A percentile compares a stretch with the other conserved stretches of the same genome.
phyloP scores from a whole-genome alignment of 495 filamentous ascomycete genomes.

The Penicillium antarcticum region DNA sequence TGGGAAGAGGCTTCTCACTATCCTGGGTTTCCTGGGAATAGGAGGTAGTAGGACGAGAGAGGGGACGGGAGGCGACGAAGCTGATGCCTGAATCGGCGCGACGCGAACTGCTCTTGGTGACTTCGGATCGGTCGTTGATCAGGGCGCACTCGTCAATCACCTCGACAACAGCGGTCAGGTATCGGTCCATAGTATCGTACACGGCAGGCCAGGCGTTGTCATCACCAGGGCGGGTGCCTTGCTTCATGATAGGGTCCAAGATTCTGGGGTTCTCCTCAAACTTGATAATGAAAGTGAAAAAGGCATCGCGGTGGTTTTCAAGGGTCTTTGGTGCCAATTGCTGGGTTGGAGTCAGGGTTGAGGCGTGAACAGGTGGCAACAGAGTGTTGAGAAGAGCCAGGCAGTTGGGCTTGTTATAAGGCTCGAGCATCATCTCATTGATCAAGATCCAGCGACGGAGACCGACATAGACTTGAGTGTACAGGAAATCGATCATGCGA shows the following conservation, averaged over 20 bases:
- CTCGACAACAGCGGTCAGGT: slow-evolving; percentile 56
- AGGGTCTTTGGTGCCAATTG: slow-evolving; percentile 54
- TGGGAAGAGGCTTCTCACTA: slow-evolving; percentile 47
- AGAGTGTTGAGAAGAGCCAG: slow-evolving; percentile 76
- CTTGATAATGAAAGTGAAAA: slow-evolving; percentile 62
- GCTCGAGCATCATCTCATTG: slow-evolving; percentile 64
- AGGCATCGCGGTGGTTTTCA: slow-evolving; percentile 57
- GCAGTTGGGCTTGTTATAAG: slow-evolving; percentile 66
- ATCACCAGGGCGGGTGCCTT: slow-evolving; percentile 49
- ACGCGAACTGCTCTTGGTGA: slow-evolving; percentile 30
- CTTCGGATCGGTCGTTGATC: slow-evolving; percentile 44
- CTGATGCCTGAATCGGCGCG: slow-evolving; percentile 60
- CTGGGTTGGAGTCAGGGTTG: slow-evolving; percentile 47
- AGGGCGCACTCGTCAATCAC: slow-evolving; percentile 59
- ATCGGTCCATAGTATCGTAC: slow-evolving; percentile 55
- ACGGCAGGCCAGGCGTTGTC: slow-evolving; percentile 57
- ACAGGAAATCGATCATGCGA: slow-evolving; percentile 56
- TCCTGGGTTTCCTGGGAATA: not conserved
- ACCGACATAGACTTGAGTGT: slow-evolving; percentile 64
- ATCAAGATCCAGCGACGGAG: slow-evolving; percentile 70
- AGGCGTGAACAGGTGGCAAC: slow-evolving; percentile 55
- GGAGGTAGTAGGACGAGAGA: slow-evolving; percentile 12
- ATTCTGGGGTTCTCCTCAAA: slow-evolving; percentile 59
- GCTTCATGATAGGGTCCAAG: slow-evolving; percentile 52
- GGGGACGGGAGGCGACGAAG: slow-evolving; percentile 39